Conservation (phyloP, 2,329 filamentous ascomycete species). For the Lachnellula willkommii region DNA sequence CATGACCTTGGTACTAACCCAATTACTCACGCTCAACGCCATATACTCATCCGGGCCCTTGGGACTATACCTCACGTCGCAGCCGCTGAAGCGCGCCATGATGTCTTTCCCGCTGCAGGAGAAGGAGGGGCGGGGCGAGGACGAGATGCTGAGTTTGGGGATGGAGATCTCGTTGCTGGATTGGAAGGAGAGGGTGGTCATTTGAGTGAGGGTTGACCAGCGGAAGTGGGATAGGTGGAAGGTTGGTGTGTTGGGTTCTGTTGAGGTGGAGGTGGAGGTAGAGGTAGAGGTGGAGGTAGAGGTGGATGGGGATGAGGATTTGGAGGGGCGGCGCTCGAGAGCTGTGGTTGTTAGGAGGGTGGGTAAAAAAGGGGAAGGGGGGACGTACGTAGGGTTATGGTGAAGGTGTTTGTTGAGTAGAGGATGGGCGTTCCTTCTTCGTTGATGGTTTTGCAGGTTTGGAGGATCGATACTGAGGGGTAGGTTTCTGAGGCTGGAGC, state of each 20-base stretch:
- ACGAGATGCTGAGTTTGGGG: neutral
- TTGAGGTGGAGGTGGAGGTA: no score
- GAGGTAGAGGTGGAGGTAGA: no score
- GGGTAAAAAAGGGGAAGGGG: neutral
- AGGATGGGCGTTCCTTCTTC: constrained; percentile 30
- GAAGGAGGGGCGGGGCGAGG: constrained; percentile 6
- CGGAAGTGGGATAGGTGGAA: constrained; percentile 14
- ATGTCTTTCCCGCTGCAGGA: constrained; percentile 14
- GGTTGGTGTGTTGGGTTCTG: neutral
- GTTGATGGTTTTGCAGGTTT: constrained; percentile 30
- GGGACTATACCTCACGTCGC: constrained; percentile 11
- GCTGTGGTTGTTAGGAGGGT: neutral
- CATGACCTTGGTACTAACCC: constrained; percentile 18
- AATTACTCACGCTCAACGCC: constrained; percentile 12
- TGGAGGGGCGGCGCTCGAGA: neutral
- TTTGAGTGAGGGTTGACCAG: constrained; percentile 15
- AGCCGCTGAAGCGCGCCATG: constrained; percentile 5
- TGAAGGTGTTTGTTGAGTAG: constrained; percentile 30
- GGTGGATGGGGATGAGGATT: neutral
- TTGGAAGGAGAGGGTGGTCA: constrained; percentile 7
- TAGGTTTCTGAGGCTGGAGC: constrained; percentile 2
- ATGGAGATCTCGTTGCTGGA: neutral
- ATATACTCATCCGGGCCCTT: constrained; percentile 15
- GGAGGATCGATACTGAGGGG: constrained; percentile 28
- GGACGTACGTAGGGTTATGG: constrained; percentile 22